Evolutionary conservation across 768 basidiomycete species (phyloP).

Genomic region (Erythrobasidium yunnanense): DNA sequence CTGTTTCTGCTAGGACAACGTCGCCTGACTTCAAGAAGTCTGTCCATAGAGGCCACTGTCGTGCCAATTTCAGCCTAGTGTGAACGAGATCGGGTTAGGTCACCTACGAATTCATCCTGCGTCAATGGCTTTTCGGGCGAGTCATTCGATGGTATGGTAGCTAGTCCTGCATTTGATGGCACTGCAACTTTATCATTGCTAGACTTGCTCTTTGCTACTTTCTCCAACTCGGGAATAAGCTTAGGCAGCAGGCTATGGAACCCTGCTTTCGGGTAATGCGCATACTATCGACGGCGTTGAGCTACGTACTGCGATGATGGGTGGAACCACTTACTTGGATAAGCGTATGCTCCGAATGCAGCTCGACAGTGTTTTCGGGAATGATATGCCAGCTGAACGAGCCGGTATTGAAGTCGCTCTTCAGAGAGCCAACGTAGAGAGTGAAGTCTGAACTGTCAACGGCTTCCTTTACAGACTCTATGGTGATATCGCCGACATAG

Average conservation of each 20-base stretch:
- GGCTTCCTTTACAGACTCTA: conserved; percentile 56
- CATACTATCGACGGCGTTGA: not conserved
- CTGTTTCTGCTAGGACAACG: conserved; percentile 79
- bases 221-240: conserved; percentile 30
- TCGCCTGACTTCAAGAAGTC: conserved; percentile 37
- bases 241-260: conserved; percentile 40
- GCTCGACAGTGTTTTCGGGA: conserved; percentile 32
- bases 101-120: conserved; percentile 50
- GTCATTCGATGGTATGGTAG: not conserved
- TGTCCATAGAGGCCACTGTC: conserved; percentile 35
- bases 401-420: conserved; percentile 75
- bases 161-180: conserved; percentile 25
- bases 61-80: too few relatives aligned
- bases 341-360: conserved; percentile 56
- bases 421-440: conserved; percentile 49
- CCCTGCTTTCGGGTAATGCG: conserved; percentile 34
- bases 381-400: conserved; percentile 52
- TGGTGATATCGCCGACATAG: conserved; percentile 58
- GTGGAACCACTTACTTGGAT: conserved; percentile 50
- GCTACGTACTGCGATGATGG: conserved; percentile 29
- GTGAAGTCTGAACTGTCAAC: conserved; percentile 67
- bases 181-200: conserved; percentile 23
- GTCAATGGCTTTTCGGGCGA: conserved; percentile 47
- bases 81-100: too few relatives aligned
- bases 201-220: conserved; percentile 1